A percentile compares a stretch with the other conserved stretches of the same genome.
Evolutionary conservation across 306 rosid species (phyloP).

Genomic region (Trifolium repens): DNA sequence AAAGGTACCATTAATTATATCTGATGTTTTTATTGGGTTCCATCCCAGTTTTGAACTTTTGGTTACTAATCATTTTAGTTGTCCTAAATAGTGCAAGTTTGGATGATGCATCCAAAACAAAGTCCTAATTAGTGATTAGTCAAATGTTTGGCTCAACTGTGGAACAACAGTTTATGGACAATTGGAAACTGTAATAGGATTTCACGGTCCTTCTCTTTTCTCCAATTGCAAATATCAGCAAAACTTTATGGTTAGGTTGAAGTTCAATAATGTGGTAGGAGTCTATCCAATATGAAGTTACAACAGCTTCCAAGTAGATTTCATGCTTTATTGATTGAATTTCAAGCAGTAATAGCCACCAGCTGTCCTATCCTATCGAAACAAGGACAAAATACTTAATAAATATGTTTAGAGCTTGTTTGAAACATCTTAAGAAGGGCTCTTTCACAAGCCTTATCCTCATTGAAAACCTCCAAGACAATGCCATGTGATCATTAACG

Average conservation of each 20-base stretch:
- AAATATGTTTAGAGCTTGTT: constrained; percentile 24
- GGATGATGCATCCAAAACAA: background rate
- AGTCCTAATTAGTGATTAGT: constrained; percentile 10
- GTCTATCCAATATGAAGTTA: background rate
- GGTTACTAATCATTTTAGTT: background rate
- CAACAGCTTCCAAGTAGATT: background rate
- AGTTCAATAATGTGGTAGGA: background rate
- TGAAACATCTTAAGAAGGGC: constrained; percentile 6
- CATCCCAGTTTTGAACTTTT: background rate
- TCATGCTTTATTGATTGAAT: background rate
- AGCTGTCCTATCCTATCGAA: background rate
- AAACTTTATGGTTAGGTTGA: background rate
- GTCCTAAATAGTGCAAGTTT: background rate
- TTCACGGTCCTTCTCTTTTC: background rate
- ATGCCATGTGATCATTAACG: constrained; percentile 32
- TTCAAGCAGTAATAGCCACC: background rate
- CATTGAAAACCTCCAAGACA: background rate
- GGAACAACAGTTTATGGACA: background rate
- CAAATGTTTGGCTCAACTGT: constrained; percentile 2
- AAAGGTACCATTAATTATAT: background rate
- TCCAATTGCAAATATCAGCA: background rate
- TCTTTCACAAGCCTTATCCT: background rate
- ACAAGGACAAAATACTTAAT: constrained; percentile 14
- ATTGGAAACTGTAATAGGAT: background rate
- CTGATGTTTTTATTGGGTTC: background rate